Base-by-base conservation (phyloP, 345 rosid genomes). In the Aquilaria malaccensis region DNA sequence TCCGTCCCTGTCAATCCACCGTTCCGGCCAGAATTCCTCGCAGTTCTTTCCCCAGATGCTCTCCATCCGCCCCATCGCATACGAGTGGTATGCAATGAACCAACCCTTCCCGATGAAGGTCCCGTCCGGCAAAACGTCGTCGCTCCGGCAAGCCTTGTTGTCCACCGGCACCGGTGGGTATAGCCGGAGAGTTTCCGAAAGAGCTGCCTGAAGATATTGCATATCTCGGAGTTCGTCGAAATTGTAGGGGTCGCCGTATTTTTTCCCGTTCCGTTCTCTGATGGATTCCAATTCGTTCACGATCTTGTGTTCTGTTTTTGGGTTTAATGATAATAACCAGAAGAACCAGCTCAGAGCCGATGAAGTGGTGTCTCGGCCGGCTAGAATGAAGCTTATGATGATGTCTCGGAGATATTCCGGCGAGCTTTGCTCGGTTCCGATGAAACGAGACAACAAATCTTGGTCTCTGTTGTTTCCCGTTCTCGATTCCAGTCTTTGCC, bases 111-210 rank as follows among this genome's bases (percentile, higher is more conserved):
- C 64, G 1, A 81, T 59, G 30, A 45, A 32, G 0, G 77, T 78
- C 11, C 85, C 85, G 41, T 78, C 79, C 0, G 83, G 79, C 12
- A 78, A 66, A 2, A 66, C 45, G 33, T 79, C 78, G 10, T 60
- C 60, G 32, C 13, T 11, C 0, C 57, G 30, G 14, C 80, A 73
- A 2, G 58, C 46, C 60, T 73, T 82, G 10, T 68, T 54, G 37
- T 82, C 76, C 43, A 71, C 11, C 7, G 87, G 77, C 3, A 79
- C 87, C 7, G 82, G 84, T 2, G 87, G 87, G 64, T 79, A 80
- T 9, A 82, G 62, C 71, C 87, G 65, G 76, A 82, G 68, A 31
- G 67, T 64, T 53, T 82, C 87, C 6, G 79, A 77, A 14, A 82
- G 48, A 0, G 84, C 70, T 1, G 82, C 81, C 0, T 82, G 84